Conservation (phyloP, 2,329 filamentous ascomycete genomes). For the Cryoendolithus antarcticus region DNA sequence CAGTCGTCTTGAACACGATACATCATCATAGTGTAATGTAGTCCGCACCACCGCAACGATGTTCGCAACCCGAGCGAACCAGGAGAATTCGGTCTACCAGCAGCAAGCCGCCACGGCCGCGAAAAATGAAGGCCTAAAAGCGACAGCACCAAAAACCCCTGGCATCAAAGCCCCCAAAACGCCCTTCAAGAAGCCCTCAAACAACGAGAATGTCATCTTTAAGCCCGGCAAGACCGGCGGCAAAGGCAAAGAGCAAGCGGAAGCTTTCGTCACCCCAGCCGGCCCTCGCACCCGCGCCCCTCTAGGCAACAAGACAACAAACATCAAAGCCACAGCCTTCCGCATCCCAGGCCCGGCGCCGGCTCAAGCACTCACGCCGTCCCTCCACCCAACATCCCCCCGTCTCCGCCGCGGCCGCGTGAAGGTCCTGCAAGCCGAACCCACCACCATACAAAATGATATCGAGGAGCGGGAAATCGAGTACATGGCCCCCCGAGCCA, state of each 20-base stretch:
- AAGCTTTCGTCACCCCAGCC: conserved; percentile 66
- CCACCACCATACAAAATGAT: conserved; percentile 25
- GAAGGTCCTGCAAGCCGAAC: conserved; percentile 51
- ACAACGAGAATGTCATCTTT: conserved; percentile 73
- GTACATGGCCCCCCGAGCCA: conserved; percentile 69
- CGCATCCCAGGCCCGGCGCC: conserved; percentile 48
- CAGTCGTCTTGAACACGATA: too few species aligned
- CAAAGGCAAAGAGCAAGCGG: conserved; percentile 42
- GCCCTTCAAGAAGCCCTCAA: conserved; percentile 61
- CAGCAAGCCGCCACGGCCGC: conserved; percentile 58
- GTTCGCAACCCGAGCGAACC: conserved; percentile 63
- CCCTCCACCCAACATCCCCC: conserved; percentile 42
- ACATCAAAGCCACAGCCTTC: conserved; percentile 64
- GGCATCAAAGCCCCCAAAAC: conserved; percentile 67
- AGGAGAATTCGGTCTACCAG: conserved; percentile 73
- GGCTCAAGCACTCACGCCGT: conserved; percentile 34
- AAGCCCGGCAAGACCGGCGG: conserved; percentile 46
- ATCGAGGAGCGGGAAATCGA: conserved; percentile 65
- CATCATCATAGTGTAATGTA: too few species aligned
- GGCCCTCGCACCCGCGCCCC: conserved; percentile 63
- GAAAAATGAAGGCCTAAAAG: conserved; percentile 57
- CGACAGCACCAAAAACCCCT: conserved; percentile 63
- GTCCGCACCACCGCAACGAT: conserved; percentile 33
- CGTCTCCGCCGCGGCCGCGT: conserved; percentile 43
- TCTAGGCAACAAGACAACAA: conserved; percentile 89